Conservation (phyloP, 768 basidiomycete species). For the Chalciporus piperatus region DNA sequence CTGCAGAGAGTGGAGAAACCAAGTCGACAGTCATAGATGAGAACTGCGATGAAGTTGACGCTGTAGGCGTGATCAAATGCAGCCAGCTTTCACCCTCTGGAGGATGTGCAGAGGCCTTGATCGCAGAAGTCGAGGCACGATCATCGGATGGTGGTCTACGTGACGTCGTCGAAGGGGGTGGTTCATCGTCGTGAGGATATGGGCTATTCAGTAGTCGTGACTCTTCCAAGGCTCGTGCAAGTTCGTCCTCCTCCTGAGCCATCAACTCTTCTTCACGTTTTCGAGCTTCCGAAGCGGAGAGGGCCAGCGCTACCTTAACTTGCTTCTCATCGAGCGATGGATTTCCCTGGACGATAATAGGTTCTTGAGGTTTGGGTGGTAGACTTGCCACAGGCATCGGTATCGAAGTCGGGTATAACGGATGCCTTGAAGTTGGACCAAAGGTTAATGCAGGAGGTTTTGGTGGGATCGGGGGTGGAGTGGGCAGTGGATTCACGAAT, state of each 20-base stretch:
- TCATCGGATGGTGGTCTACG: constrained; percentile 8
- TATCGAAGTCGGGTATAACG: constrained; percentile 35
- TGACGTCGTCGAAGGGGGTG: constrained; percentile 6
- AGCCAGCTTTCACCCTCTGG: constrained; percentile 32
- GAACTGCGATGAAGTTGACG: constrained; percentile 20
- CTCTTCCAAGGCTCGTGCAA: constrained; percentile 59
- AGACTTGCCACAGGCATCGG: constrained; percentile 15
- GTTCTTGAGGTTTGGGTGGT: constrained; percentile 6
- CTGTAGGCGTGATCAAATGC: constrained; percentile 27
- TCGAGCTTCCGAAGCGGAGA: constrained; percentile 39
- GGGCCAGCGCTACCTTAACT: constrained; percentile 45
- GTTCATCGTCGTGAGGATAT: constrained; percentile 10
- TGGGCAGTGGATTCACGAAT: constrained; percentile 30
- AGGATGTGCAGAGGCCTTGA: constrained; percentile 14
- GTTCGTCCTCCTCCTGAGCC: constrained; percentile 58
- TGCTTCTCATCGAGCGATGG: constrained; percentile 42
- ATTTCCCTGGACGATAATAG: constrained; percentile 4
- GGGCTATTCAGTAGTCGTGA: constrained; percentile 34
- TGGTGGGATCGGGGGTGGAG: constrained; percentile 39
- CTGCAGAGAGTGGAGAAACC: constrained; percentile 23
- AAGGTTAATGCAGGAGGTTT: constrained; percentile 31
- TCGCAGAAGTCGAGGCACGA: constrained; percentile 17
- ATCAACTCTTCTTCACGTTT: constrained; percentile 24
- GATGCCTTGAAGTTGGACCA: constrained; percentile 20
- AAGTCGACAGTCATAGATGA: constrained; percentile 23